These are phyloP conservation scores for Dittrichia graveolens DNA, from an alignment of 129 eudicot genomes.

Conservation along the genomic window DNA sequence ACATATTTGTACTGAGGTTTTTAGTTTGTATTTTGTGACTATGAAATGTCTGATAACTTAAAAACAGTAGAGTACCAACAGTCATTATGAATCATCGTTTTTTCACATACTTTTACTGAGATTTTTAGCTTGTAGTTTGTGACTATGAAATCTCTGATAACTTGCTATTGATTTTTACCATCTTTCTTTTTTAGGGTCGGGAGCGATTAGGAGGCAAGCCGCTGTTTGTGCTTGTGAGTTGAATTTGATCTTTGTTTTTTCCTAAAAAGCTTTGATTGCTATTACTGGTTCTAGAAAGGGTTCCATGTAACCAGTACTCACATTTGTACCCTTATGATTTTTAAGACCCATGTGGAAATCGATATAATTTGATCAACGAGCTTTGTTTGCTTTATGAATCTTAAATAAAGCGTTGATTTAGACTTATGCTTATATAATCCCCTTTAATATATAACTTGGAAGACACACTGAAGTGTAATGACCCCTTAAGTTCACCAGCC, in stretches of 20 bases:
- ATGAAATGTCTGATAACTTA: constrained; percentile 2
- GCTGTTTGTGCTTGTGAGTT: constrained; percentile 75
- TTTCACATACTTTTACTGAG: neutral
- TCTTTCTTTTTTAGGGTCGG: constrained; percentile 61
- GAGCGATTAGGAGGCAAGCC: constrained; percentile 82
- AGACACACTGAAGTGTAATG: too few species aligned
- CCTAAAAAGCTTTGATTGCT: constrained; percentile 29
- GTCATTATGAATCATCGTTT: neutral
- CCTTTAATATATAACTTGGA: neutral
- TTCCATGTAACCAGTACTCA: constrained; percentile 24
- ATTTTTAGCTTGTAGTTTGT: neutral
- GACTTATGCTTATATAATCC: neutral
- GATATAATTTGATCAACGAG: constrained; percentile 21
- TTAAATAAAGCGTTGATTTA: constrained; percentile 25
- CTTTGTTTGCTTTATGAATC: constrained; percentile 11
- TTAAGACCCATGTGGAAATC: constrained; percentile 17
- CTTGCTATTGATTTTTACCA: neutral
- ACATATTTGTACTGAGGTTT: neutral
- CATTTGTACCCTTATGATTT: constrained; percentile 10
- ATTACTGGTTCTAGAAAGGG: constrained; percentile 16
- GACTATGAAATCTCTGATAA: constrained; percentile 2
- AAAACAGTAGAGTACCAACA: neutral
- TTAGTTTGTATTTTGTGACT: neutral
- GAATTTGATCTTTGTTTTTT: constrained; percentile 33
- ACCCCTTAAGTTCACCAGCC: too few species aligned